Conservation (phyloP, 352 stramenopile genomes). For the Globisporangium cystogenes region DNA sequence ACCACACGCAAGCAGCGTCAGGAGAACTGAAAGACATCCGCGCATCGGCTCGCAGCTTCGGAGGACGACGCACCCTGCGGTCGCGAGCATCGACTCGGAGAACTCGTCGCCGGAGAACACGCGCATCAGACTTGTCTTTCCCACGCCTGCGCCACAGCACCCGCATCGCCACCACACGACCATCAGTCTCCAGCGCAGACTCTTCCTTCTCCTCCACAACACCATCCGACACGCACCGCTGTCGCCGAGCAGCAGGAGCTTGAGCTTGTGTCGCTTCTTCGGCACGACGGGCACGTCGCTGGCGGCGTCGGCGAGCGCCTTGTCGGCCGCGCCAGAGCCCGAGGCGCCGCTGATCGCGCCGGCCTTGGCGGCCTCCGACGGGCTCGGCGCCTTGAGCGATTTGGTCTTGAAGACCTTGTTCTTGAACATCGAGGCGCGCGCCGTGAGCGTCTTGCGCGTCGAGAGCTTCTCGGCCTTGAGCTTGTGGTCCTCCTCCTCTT, state of each 20-base stretch:
- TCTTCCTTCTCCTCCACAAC: slow-evolving; percentile 4
- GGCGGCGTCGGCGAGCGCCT: slow-evolving; percentile 14
- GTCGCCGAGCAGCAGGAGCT: slow-evolving; percentile 89
- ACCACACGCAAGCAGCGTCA: neutral
- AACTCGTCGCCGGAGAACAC: slow-evolving; percentile 92
- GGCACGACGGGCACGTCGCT: slow-evolving; percentile 21
- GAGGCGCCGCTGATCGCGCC: neutral
- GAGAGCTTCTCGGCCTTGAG: slow-evolving; percentile 71
- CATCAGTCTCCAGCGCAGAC: neutral
- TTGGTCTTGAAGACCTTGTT: slow-evolving; percentile 70
- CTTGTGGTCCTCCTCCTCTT: slow-evolving; percentile 83
- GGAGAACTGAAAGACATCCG: neutral
- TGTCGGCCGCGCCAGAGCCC: slow-evolving; percentile 5
- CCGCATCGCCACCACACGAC: neutral
- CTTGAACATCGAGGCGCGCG: slow-evolving; percentile 68
- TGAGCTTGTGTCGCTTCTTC: slow-evolving; percentile 85
- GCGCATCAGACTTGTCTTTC: slow-evolving; percentile 92
- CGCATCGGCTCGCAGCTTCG: neutral
- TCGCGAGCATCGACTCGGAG: slow-evolving; percentile 86
- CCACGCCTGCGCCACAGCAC: slow-evolving; percentile 61
- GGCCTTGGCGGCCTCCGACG: slow-evolving; percentile 1
- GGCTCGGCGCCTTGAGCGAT: slow-evolving; percentile 6
- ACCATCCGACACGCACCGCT: slow-evolving; percentile 37
- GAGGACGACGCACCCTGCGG: slow-evolving; percentile 67
- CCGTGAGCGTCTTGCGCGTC: slow-evolving; percentile 49